These are phyloP conservation scores for Mycosphaerella sp. DNA, from an alignment of 2,329 filamentous ascomycete species.

Conservation along the genomic window DNA sequence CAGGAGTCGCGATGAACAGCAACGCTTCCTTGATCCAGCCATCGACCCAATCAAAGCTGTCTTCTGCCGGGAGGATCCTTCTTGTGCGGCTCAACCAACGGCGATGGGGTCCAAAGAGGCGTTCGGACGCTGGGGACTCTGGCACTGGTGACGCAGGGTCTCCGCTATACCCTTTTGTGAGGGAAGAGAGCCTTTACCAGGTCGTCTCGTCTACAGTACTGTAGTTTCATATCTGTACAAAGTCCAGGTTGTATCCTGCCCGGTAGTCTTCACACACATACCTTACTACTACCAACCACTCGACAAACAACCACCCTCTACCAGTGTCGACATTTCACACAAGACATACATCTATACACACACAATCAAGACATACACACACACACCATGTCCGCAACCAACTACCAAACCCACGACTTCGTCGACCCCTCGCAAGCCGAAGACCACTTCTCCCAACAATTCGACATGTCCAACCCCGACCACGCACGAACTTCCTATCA, in stretches of 20 bases:
- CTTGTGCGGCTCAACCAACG: constrained; percentile 3
- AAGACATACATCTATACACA: background rate
- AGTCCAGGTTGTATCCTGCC: background rate
- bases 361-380: constrained; percentile 1
- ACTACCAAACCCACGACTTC: constrained; percentile 37
- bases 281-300: too few species aligned
- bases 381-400: constrained; percentile 26
- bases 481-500: constrained; percentile 41
- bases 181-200: too few species aligned
- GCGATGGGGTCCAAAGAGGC: constrained; percentile 5
- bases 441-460: constrained; percentile 42
- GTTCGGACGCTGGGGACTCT: constrained; percentile 10
- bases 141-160: constrained; percentile 23
- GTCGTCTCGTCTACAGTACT: too few species aligned
- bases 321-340: background rate
- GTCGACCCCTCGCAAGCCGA: constrained; percentile 39
- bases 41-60: constrained; percentile 9
- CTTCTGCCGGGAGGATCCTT: background rate
- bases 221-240: constrained; percentile 4
- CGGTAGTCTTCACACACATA: background rate
- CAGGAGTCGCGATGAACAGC: constrained; percentile 1
- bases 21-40: background rate
- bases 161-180: constrained; percentile 17
- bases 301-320: background rate
- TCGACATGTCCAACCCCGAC: constrained; percentile 38